Base-by-base conservation (phyloP, 208 protist genomes). In the Trypanosoma rangeli region DNA sequence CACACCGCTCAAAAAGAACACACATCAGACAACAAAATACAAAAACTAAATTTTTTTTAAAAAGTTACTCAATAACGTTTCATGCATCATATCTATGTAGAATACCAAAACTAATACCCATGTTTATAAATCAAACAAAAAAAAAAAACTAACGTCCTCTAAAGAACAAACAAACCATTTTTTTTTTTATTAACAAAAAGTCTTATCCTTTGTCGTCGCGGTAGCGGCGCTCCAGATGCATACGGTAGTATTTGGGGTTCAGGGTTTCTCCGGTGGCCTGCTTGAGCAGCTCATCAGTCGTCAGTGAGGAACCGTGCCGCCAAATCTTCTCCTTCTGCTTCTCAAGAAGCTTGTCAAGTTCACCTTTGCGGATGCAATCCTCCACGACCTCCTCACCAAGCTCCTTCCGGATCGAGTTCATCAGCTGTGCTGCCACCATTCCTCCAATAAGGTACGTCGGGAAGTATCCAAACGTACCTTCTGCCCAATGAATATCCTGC, bases 401-500 rank as follows among this genome's bases (percentile, higher is more conserved):
- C 58, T 96, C 89, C 68, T 79, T 83, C 48, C 72, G 71, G 63
- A 95, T 83, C 29, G 64, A 76, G 44, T 74, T 76, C 80, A 92
- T 85, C 35, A 97, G 75, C 73, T 97, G 92, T 53, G 87, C 92
- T 1, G 92, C 82, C 35, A 89, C 74, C 74, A 95, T 90, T n/a
- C 90, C 83, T 22, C 94, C 94, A 5, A 97, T 61, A 0, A 82
- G 56, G 68, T 97, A 97, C 0, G 87, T 92, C 0, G 94, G 94
- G 79, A 97, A 97, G 78, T 96, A 96, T 24, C 90, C 92, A 44
- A 94, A 79, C 15, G 69, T 55, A 15, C 90, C 87, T 26, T 64
- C 58, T 18, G 79, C 73, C 94, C 94, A 97, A 73, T 97, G 94
- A 22, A 97, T 76, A 65, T 97, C 94, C 73, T 97, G 91, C 39